Percentiles rank a stretch among this genome's conserved stretches.
Conservation (phyloP, 345 rosid species). For the Salix dunnii region DNA sequence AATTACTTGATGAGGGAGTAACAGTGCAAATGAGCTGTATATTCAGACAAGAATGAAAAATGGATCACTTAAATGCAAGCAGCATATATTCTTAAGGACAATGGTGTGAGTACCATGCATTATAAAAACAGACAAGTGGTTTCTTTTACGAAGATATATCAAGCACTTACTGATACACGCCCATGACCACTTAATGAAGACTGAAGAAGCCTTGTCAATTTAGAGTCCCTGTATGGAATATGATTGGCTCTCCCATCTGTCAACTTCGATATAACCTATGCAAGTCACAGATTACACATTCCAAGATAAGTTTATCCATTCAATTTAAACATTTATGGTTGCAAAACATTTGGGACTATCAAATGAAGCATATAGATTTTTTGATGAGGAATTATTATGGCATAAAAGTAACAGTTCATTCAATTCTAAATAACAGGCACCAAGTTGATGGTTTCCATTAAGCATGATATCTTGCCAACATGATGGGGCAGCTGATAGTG, state of each 20-base stretch:
- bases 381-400: background rate
- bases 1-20: slow-evolving; percentile 92
- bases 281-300: slow-evolving; percentile 11
- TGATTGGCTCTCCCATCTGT: slow-evolving; percentile 87
- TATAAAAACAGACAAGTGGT: background rate
- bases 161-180: slow-evolving; percentile 86
- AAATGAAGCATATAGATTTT: background rate
- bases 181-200: slow-evolving; percentile 98
- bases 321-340: background rate
- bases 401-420: background rate
- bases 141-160: slow-evolving; percentile 5
- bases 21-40: slow-evolving; percentile 96
- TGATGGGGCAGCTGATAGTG: background rate
- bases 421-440: background rate
- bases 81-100: background rate
- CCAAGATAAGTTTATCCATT: slow-evolving; percentile 9
- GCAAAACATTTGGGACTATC: background rate
- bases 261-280: slow-evolving; percentile 92
- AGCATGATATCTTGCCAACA: too few relatives aligned
- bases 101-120: background rate
- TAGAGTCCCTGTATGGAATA: slow-evolving; percentile 97
- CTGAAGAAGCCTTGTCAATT: slow-evolving; percentile 94
- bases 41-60: slow-evolving; percentile 24
- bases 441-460: background rate
- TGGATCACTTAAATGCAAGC: background rate